A percentile compares a stretch with the other conserved stretches of the same genome.
phyloP scores from a whole-genome alignment of 176 grass and related monocot species.

The Aegilops longissima region DNA sequence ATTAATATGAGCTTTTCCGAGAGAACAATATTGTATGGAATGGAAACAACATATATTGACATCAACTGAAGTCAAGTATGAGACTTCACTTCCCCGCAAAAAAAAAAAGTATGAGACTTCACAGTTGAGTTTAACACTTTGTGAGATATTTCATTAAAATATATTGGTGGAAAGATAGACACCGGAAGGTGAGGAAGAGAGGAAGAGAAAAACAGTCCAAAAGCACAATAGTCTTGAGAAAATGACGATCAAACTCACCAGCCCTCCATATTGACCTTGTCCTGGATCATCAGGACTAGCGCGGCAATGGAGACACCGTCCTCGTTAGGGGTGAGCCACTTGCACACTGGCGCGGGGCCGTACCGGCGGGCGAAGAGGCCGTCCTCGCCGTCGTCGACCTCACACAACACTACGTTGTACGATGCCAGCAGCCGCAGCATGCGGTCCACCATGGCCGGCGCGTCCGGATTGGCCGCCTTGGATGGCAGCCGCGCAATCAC shows the following conservation, averaged over 20 bases:
- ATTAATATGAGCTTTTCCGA: too few relatives aligned
- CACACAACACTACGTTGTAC: slow-evolving; percentile 56
- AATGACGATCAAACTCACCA: slow-evolving; percentile 38
- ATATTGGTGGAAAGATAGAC: too few relatives aligned
- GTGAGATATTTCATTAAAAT: too few relatives aligned
- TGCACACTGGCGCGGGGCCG: slow-evolving; percentile 50
- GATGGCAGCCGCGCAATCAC: neutral
- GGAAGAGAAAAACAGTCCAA: too few relatives aligned
- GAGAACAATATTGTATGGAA: too few relatives aligned
- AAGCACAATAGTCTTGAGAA: too few relatives aligned
- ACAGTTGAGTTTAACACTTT: too few relatives aligned
- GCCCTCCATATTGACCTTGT: slow-evolving; percentile 90
- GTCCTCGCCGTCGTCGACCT: slow-evolving; percentile 43
- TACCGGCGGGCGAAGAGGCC: slow-evolving; percentile 38
- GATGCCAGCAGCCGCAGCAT: slow-evolving; percentile 77
- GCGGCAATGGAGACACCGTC: slow-evolving; percentile 86
- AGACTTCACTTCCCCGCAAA: too few relatives aligned
- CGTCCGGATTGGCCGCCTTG: slow-evolving; percentile 17
- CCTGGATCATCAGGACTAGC: slow-evolving; percentile 61
- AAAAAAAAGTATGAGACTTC: too few relatives aligned
- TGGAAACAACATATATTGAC: too few relatives aligned
- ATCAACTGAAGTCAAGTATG: too few relatives aligned
- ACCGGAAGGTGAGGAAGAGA: too few relatives aligned
- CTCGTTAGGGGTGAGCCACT: slow-evolving; percentile 75
- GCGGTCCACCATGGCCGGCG: slow-evolving; percentile 80